phyloP scores from a whole-genome alignment of 352 stramenopile genomes.

The Globisporangium orthogonon region DNA sequence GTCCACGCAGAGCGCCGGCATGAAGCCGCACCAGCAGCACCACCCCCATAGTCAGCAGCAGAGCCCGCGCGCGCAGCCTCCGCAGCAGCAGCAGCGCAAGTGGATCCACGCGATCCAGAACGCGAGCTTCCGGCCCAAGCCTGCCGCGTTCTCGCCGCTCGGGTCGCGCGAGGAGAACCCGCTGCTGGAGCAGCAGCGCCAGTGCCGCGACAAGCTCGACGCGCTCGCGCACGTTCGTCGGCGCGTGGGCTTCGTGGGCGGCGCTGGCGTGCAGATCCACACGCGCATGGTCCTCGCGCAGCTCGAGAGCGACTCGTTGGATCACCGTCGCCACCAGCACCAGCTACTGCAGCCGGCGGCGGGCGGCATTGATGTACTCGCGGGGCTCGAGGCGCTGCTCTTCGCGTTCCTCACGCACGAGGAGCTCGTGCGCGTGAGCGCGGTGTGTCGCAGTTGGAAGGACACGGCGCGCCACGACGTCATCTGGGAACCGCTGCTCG shows the following conservation, averaged over 20 bases:
- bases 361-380: constrained; percentile 41
- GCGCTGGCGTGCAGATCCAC: constrained; percentile 35
- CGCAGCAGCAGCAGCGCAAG: neutral
- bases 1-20: neutral
- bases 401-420: constrained; percentile 44
- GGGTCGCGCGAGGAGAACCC: constrained; percentile 45
- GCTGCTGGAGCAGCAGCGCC: constrained; percentile 40
- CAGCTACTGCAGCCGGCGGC: neutral
- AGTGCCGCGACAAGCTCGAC: constrained; percentile 56
- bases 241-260: constrained; percentile 34
- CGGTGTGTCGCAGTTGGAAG: constrained; percentile 54
- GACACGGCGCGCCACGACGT: constrained; percentile 41
- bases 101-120: constrained; percentile 51
- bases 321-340: neutral
- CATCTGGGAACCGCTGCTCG: constrained; percentile 62
- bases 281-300: constrained; percentile 51
- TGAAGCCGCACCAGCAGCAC: neutral
- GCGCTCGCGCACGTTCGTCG: constrained; percentile 41
- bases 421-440: constrained; percentile 38
- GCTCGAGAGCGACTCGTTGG: constrained; percentile 15
- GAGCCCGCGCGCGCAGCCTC: too few relatives aligned
- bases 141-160: constrained; percentile 61
- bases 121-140: constrained; percentile 49
- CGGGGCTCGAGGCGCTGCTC: constrained; percentile 53
- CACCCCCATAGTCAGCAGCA: neutral